These are phyloP conservation scores for Eucalyptus urophylla DNA, from an alignment of 345 rosid genomes.

Conservation along the genomic window DNA sequence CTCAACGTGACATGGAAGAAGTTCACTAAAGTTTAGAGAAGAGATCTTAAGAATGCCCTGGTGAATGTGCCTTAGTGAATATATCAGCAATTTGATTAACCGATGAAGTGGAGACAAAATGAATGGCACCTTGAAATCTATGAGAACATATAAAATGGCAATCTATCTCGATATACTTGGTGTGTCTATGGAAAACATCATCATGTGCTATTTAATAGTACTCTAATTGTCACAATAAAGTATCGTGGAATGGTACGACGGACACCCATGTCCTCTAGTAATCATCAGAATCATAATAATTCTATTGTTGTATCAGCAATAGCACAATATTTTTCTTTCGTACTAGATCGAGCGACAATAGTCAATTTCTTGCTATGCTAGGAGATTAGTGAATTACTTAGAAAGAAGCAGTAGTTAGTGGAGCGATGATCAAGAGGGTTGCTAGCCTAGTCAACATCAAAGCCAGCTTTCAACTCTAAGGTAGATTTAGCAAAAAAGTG, in stretches of 20 bases:
- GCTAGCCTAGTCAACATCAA: neutral
- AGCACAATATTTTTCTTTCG: neutral
- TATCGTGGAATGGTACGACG: fast-evolving
- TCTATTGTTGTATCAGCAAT: neutral
- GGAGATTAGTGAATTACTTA: neutral
- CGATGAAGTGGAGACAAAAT: neutral
- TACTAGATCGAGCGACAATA: neutral
- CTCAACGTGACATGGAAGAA: neutral
- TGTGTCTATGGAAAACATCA: neutral
- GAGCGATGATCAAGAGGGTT: neutral
- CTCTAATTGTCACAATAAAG: neutral
- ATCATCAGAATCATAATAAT: neutral
- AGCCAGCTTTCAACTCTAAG: neutral
- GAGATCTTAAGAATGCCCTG: neutral
- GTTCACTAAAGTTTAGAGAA: neutral
- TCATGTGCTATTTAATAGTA: neutral
- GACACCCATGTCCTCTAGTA: neutral
- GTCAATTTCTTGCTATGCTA: neutral
- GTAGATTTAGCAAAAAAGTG: neutral
- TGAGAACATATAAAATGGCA: neutral
- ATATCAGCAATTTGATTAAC: fast-evolving
- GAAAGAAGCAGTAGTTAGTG: too few relatives aligned
- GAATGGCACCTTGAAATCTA: fast-evolving
- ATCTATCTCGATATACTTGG: neutral
- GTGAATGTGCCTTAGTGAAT: neutral